phyloP scores from a whole-genome alignment of 208 protist genomes.

The Tritrichomonas foetus region DNA sequence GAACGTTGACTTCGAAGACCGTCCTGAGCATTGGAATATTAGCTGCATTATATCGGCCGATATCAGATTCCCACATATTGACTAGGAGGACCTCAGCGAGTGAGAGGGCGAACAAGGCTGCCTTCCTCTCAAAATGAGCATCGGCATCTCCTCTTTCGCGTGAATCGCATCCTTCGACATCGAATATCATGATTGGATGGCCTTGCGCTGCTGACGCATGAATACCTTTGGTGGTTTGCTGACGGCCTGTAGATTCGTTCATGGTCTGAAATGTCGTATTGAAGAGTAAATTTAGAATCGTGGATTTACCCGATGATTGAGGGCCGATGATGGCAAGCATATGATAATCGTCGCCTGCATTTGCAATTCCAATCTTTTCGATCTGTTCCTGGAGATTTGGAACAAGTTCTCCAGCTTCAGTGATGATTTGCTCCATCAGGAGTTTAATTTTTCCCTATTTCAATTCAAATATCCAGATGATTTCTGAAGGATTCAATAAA shows the following conservation, averaged over 20 bases:
- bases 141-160: conserved; percentile 27
- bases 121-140: conserved; percentile 43
- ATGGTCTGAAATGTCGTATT: conserved; percentile 40
- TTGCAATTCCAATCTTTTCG: background rate
- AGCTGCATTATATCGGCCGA: conserved; percentile 43
- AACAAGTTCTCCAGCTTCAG: background rate
- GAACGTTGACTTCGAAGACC: conserved; percentile 47
- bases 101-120: conserved; percentile 41
- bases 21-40: conserved; percentile 38
- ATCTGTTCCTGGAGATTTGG: background rate
- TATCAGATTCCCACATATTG: conserved; percentile 49
- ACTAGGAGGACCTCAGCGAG: conserved; percentile 44
- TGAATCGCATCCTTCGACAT: conserved; percentile 47
- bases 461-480: too few relatives aligned
- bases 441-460: too few relatives aligned
- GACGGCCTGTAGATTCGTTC: conserved; percentile 17
- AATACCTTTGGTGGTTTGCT: conserved; percentile 47
- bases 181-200: conserved; percentile 27
- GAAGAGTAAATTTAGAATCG: conserved; percentile 44
- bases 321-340: background rate
- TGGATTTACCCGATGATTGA: conserved; percentile 41
- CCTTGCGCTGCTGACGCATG: background rate
- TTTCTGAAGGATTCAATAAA: too few relatives aligned
- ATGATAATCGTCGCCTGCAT: background rate
- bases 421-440: conserved; percentile 37